Evolutionary conservation across 2,329 filamentous ascomycete genomes (phyloP).

Genomic region (Elsinoe fawcettii): DNA sequence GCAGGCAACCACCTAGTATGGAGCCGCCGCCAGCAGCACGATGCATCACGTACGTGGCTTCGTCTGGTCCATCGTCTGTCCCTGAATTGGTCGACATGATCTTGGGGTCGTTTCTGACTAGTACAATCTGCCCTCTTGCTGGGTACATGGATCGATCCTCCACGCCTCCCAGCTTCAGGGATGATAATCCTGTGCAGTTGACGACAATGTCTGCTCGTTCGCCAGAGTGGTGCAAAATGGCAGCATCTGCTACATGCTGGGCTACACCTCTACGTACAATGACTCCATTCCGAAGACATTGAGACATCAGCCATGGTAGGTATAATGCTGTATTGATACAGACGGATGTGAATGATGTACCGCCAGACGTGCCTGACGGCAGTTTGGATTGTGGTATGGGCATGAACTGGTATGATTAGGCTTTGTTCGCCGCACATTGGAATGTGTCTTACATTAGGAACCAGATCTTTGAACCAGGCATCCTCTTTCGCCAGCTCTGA

Average conservation of each 20-base stretch:
- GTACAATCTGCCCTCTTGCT: conserved; percentile 71
- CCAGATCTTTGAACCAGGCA: conserved; percentile 65
- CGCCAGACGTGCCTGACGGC: conserved; percentile 59
- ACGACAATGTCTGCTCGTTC: conserved; percentile 60
- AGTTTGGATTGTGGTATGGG: conserved; percentile 36
- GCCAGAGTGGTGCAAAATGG: conserved; percentile 50
- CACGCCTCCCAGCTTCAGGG: conserved; percentile 72
- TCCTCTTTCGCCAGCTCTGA: conserved; percentile 56
- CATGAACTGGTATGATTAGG: conserved; percentile 26
- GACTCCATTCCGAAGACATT: conserved; percentile 68
- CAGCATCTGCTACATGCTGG: conserved; percentile 66
- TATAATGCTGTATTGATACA: conserved; percentile 90
- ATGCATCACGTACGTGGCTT: conserved; percentile 75
- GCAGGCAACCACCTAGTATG: conserved; percentile 77
- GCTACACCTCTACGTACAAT: conserved; percentile 40
- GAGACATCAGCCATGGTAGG: conserved; percentile 73
- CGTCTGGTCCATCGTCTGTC: conserved; percentile 63
- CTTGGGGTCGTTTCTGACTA: conserved; percentile 70
- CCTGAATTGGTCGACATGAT: conserved; percentile 64
- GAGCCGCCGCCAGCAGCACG: conserved; percentile 74
- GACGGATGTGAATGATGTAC: conserved; percentile 69
- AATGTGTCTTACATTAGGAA: conserved; percentile 52
- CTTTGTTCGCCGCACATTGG: not conserved
- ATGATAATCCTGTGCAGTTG: conserved; percentile 77
- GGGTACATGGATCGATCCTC: conserved; percentile 66